phyloP scores from a whole-genome alignment of 345 rosid species.

The Luvunga scandens region DNA sequence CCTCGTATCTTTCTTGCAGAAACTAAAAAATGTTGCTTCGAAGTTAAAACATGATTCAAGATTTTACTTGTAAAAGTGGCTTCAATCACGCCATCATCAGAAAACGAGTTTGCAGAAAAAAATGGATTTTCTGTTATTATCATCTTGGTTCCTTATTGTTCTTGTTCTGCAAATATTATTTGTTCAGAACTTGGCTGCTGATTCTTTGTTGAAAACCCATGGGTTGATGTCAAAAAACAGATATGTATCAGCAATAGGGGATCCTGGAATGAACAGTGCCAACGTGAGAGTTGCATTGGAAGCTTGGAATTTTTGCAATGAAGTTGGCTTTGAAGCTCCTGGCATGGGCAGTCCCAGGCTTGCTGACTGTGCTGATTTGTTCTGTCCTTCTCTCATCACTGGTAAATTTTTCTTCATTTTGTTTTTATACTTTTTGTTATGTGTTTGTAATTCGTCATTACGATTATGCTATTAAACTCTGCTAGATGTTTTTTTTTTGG shows the following conservation, averaged over 20 bases:
- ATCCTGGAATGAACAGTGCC: conserved; percentile 54
- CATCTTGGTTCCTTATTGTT: neutral
- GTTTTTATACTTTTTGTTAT: neutral
- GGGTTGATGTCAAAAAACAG: conserved; percentile 10
- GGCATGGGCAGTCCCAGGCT: conserved; percentile 57
- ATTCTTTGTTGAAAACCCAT: neutral
- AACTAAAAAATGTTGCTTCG: neutral
- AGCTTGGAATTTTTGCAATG: conserved; percentile 74
- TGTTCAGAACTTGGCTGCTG: neutral
- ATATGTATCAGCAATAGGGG: conserved; percentile 47
- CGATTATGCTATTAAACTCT: neutral
- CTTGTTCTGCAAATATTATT: conserved; percentile 7
- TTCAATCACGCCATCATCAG: neutral
- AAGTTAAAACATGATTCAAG: neutral
- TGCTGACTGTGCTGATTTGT: conserved; percentile 57
- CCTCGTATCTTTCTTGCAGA: neutral
- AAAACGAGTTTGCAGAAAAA: neutral
- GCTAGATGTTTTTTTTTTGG: neutral
- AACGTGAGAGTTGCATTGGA: conserved; percentile 53
- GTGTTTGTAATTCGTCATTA: neutral
- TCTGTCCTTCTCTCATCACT: conserved; percentile 21
- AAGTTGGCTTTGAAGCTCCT: conserved; percentile 58
- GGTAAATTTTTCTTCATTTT: conserved; percentile 17
- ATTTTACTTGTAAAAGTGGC: neutral
- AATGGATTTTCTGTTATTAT: conserved; percentile 7